A percentile compares a stretch with the other conserved stretches of the same genome.
phyloP scores from a whole-genome alignment of 2,329 filamentous ascomycete species.

The Chrysosporium queenslandicum region DNA sequence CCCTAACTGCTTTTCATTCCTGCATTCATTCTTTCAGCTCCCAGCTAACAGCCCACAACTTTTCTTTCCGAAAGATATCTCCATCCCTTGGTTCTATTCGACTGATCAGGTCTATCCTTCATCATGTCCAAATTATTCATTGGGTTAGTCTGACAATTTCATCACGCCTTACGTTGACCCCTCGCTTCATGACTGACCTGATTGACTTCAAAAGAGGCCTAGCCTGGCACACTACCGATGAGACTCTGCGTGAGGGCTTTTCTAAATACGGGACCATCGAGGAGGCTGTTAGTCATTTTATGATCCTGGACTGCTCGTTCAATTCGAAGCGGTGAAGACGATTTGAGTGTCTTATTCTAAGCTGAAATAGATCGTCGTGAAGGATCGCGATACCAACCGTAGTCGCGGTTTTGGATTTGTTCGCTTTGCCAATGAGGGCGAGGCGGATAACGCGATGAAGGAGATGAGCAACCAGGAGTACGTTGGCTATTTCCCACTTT shows the following conservation, averaged over 20 bases:
- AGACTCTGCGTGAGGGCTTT: constrained; percentile 78
- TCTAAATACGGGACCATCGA: constrained; percentile 83
- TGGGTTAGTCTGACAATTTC: constrained; percentile 56
- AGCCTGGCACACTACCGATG: constrained; percentile 94
- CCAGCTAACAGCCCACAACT: constrained; percentile 6
- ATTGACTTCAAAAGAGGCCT: constrained; percentile 58
- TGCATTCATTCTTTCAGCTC: constrained; percentile 6
- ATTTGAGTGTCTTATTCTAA: constrained; percentile 16
- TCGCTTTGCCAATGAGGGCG: constrained; percentile 53
- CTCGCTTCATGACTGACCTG: constrained; percentile 18
- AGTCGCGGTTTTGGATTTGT: constrained; percentile 98
- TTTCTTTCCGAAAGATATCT: not conserved
- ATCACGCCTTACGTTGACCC: constrained; percentile 5
- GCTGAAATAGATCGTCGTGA: constrained; percentile 71
- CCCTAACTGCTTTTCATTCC: no score
- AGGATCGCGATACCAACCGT: constrained; percentile 91
- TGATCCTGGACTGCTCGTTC: constrained; percentile 11
- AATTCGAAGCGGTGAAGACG: constrained; percentile 10
- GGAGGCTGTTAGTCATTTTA: constrained; percentile 68
- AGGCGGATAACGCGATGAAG: constrained; percentile 36
- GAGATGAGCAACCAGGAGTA: constrained; percentile 56
- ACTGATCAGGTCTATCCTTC: constrained; percentile 15
- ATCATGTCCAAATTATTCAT: constrained; percentile 91
- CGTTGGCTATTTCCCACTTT: constrained; percentile 27
- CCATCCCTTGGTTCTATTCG: not conserved